Conservation (phyloP, 176 grass and related monocot genomes). For the Puya raimondii region DNA sequence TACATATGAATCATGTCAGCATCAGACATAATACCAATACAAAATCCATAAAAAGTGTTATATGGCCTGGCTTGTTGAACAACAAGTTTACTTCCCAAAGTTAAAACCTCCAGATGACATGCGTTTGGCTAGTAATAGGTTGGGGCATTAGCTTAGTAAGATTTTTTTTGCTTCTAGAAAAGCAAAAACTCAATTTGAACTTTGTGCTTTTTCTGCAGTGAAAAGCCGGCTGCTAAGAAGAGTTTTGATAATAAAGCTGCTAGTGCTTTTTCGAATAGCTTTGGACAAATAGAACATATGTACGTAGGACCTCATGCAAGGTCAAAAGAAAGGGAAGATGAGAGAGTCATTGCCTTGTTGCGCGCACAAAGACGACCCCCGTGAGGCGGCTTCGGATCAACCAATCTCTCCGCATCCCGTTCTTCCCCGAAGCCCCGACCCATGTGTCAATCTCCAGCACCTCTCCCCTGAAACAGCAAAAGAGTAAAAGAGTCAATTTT, state of each 20-base stretch:
- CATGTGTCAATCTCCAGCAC: conserved; percentile 57
- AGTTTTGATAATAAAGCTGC: too few species aligned
- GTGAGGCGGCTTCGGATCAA: conserved; percentile 34
- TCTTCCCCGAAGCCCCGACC: conserved; percentile 60
- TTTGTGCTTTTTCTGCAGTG: too few species aligned
- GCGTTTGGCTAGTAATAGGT: too few species aligned
- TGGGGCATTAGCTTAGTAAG: too few species aligned
- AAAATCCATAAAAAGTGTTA: too few species aligned
- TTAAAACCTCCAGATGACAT: too few species aligned
- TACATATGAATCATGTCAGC: neutral
- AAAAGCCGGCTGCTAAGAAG: too few species aligned
- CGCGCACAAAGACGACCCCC: conserved; percentile 25
- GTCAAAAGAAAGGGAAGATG: neutral
- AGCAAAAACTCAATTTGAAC: too few species aligned
- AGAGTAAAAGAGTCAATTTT: neutral
- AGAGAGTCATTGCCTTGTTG: conserved; percentile 28
- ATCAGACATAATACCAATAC: neutral
- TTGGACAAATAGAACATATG: neutral
- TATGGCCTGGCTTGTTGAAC: too few species aligned
- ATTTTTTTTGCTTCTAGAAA: too few species aligned
- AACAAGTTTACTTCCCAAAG: too few species aligned
- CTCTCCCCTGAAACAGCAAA: conserved; percentile 35
- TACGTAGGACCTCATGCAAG: neutral
- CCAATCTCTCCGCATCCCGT: conserved; percentile 59
- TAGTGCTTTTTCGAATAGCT: too few species aligned